Conservation (phyloP, 176 grass and related monocot genomes). For the Eragrostis nindensis region DNA sequence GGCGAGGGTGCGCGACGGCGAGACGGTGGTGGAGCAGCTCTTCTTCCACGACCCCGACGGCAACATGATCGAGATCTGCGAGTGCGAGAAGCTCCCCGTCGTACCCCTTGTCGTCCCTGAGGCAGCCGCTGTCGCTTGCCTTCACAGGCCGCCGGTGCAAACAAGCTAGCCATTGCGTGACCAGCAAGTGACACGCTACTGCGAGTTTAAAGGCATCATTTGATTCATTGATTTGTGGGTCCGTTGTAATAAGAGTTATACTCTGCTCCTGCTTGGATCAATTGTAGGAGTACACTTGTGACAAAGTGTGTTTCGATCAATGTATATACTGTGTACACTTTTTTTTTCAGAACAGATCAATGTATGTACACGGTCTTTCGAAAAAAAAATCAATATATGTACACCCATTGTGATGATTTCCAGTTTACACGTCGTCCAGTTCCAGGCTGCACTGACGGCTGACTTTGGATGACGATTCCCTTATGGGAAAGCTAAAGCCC, state of each 20-base stretch:
- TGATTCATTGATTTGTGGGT: too few species aligned
- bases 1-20: constrained; percentile 47
- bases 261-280: too few species aligned
- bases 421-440: too few species aligned
- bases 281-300: too few species aligned
- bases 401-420: too few species aligned
- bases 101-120: constrained; percentile 20
- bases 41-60: constrained; percentile 87
- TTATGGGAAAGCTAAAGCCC: constrained; percentile 4
- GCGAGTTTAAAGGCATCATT: too few species aligned
- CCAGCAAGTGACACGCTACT: neutral
- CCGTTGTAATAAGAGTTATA: too few species aligned
- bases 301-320: too few species aligned
- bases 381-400: too few species aligned
- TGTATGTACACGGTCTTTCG: too few species aligned
- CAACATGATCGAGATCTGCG: constrained; percentile 84
- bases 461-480: neutral
- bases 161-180: neutral
- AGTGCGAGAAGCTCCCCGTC: constrained; percentile 72
- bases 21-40: constrained; percentile 66
- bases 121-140: neutral
- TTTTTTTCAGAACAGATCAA: too few species aligned
- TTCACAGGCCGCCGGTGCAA: neutral
- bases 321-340: too few species aligned
- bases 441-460: constrained; percentile 8